Base-by-base conservation (phyloP, 768 basidiomycete species). In the Artomyces pyxidatus region DNA sequence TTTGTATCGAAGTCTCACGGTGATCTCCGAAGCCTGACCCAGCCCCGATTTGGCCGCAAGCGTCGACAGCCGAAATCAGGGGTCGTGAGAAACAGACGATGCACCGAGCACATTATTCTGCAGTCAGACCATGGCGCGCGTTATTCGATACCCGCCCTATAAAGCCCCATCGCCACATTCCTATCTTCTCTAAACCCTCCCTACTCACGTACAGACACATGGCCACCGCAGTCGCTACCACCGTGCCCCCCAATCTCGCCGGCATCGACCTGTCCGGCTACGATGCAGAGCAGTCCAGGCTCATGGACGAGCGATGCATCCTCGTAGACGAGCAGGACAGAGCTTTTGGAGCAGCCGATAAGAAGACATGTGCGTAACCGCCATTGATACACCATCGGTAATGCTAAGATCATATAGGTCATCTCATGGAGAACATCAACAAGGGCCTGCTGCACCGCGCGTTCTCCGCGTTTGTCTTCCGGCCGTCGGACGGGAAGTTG, bases 261-360 rank as follows among this genome's bases (percentile, higher is more conserved):
- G 82, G 71, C 60, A 72, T 94, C 56, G 88, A 93, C 63, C 72
- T 95, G 38, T 79, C 81, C 16, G 75, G 63, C 53, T 97, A 97
- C 76, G 94, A 97, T 63, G 77, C 85, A 10, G 90, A 92, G 60
- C 95, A 97, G 64, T 89, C 91, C 29, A 77, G 85, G 52, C 74
- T 99, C 50, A 99, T 99, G 96, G 89, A 93, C 58, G 96, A 99
- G 68, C 73, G 82, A 48, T 94, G 94, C 59, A 94, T 95, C 62
- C 76, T 95, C 37, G 89, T 94, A 27, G 88, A 93, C 61, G 87
- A 91, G 62, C 65, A 94, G 48, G 92, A 95, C 64, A 77, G 76
- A 28, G 79, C 83, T 16, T 82, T 92, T 42, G 92, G 92, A 22
- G 86, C 90, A 22, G 75, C 83, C 53, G 89, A 92, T 67, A 99